Base-by-base conservation (phyloP, 495 filamentous ascomycete genomes). In the Extremus antarcticus region DNA sequence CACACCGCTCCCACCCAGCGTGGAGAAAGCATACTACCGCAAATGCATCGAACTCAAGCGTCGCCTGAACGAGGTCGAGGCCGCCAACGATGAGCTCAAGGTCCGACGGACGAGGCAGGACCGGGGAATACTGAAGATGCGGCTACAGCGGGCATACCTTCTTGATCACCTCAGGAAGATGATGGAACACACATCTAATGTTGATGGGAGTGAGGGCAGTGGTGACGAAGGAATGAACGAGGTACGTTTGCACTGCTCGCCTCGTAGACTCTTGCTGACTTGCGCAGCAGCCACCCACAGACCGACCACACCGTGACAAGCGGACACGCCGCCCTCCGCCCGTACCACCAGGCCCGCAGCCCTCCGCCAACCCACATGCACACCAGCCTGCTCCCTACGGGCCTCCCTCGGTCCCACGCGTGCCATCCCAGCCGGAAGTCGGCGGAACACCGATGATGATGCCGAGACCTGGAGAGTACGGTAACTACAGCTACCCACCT, bases 21-120 rank as follows among this genome's bases (percentile, higher is more conserved):
- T 97, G 43, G 94, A 99, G 71, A 83, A 87, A 64, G 90, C 91
- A 52, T 99, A 99, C 72, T 88, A 91, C 62, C 81, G 84, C 63
- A 99, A 99, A 80, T 97, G 94, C 69, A 90, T 95, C 72, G 84
- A 92, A 59, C 81, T 99, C 19, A 94, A 92, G 70, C 83, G 85
- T 60, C 88, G 94, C 40, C 85, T 95, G 51, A 82, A 77, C 55
- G 91, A 97, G 65, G 84, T 97, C 63, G 89, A 97, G 63, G 83
- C 85, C 25, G 83, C 85, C 60, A 94, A 95, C 64, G 88, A 94
- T 53, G 74, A 84, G 19, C 80, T 85, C 43, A 80, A 87, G 38
- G 69, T 86, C 24, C 87, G 88, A 46, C 84, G 91, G 43, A 76
- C 74, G n/a, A 88, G 94, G 39, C 76, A 90, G 47, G 79, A 84